Evolutionary conservation across 2,329 filamentous ascomycete species (phyloP), one percentile per base, ranked within the genome.

Genomic region (Fusarium tricinctum): DNA sequence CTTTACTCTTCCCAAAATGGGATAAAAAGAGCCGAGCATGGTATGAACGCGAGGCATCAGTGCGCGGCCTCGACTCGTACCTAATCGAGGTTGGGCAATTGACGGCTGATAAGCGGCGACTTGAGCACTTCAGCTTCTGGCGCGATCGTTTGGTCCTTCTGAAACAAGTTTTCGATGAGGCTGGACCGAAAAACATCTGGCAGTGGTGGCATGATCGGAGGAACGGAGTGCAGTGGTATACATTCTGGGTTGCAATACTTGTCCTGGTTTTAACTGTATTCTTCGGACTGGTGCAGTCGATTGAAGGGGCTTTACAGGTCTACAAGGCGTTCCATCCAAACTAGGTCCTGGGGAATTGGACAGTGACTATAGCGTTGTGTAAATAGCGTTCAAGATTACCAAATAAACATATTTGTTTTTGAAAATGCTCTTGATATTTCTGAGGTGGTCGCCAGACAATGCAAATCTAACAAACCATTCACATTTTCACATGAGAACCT

Each of bases 181-280:
- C 40, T 17, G 19, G 20, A 43, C 40, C 40, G 5, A 26, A 23
- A 7, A 43, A 12, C 9, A 20, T 43, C 22, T 26, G 3, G 6
- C 40, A 26, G 5, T 43, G 40, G 40, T 43, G 40, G 40, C 8
- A 22, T 23, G 40, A 43, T 40, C 52, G 52, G 10, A 48, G 52
- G 33, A 49, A 55, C 19, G 43, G 33, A 6, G 33, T 49, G 7
- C 43, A 55, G 33, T 48, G 52, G 52, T 55, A 48, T 3, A 40
- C 52, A 0, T 55, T 55, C 8, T 48, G 43, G 52, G 44, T 48
- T 6, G 52, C 42, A 1, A 26, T 55, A 32, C 30, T 48, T 8
- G 32, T 48, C 6, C 20, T 55, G 3, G 0, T 48, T 3, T 9
- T 55, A 4, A 55, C 52, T 12, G 17, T 48, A 8, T 49, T 55